Evolutionary conservation across 768 basidiomycete genomes (phyloP).

Genomic region (Gelatoporia subvermispora): DNA sequence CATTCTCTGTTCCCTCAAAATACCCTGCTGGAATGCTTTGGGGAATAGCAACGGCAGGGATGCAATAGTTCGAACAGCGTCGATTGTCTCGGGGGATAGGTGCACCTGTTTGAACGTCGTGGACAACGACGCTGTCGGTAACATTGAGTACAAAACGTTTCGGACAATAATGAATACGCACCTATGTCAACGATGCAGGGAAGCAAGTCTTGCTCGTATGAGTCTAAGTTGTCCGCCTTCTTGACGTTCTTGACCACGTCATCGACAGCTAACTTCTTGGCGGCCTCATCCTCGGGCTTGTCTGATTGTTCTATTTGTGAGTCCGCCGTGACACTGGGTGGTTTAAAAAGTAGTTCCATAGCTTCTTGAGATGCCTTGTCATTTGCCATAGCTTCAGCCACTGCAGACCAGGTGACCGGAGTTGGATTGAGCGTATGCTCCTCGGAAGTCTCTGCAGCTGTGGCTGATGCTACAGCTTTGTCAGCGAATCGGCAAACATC

Average conservation of each 20-base stretch:
- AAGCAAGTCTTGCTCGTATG: constrained; percentile 77
- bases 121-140: constrained; percentile 65
- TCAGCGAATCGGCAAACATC: constrained; percentile 71
- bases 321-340: constrained; percentile 26
- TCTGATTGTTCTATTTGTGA: constrained; percentile 24
- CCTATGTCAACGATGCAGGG: constrained; percentile 84
- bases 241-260: constrained; percentile 74
- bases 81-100: constrained; percentile 82
- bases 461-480: constrained; percentile 64
- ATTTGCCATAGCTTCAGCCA: constrained; percentile 61
- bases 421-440: constrained; percentile 50
- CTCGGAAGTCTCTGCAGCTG: constrained; percentile 31
- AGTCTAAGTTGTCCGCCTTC: constrained; percentile 69
- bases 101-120: constrained; percentile 88
- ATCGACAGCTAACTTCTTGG: constrained; percentile 36
- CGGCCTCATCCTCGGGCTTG: constrained; percentile 29
- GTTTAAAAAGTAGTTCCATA: constrained; percentile 58
- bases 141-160: constrained; percentile 9
- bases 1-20: constrained; percentile 89
- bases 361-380: constrained; percentile 44
- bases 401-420: constrained; percentile 59
- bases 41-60: constrained; percentile 86
- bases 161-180: constrained; percentile 26
- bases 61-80: constrained; percentile 87
- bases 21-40: constrained; percentile 80